phyloP scores from a whole-genome alignment of 2,329 filamentous ascomycete species.

The Eutypa lata region DNA sequence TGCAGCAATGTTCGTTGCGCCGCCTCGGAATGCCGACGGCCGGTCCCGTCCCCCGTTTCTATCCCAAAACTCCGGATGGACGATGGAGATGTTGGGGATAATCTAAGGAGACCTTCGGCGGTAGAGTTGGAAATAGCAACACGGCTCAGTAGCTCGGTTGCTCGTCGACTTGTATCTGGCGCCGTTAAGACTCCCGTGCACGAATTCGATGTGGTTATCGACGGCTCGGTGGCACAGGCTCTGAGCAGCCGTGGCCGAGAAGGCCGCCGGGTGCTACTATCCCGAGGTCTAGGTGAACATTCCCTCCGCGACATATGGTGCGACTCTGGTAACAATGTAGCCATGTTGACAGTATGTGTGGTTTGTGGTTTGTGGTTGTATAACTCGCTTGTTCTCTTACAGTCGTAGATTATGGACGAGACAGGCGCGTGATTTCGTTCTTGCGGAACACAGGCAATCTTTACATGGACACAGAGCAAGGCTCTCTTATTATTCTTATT shows the following conservation, averaged over 20 bases:
- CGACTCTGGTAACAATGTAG: constrained; percentile 31
- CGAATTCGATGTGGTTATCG: constrained; percentile 53
- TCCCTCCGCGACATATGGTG: constrained; percentile 34
- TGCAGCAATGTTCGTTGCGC: constrained; percentile 10
- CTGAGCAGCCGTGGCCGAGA: constrained; percentile 47
- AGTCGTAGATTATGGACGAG: not conserved
- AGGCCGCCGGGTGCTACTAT: constrained; percentile 32
- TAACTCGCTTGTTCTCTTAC: not conserved
- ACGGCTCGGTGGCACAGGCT: constrained; percentile 54
- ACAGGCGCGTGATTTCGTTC: not conserved
- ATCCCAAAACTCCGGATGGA: constrained; percentile 35
- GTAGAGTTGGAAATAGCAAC: constrained; percentile 49
- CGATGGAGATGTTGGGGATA: constrained; percentile 27
- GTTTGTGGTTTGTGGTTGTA: constrained; percentile 3
- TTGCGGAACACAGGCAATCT: not conserved
- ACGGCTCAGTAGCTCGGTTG: constrained; percentile 52
- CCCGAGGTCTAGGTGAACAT: constrained; percentile 37
- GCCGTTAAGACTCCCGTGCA: constrained; percentile 49
- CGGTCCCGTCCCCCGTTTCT: constrained; percentile 21
- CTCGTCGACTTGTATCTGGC: constrained; percentile 46
- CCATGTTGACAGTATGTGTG: constrained; percentile 26
- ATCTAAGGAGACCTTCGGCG: constrained; percentile 29
- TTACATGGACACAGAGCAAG: not conserved
- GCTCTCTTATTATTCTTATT: not conserved
- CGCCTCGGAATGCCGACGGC: constrained; percentile 18